Evolutionary conservation across 2,329 filamentous ascomycete genomes (phyloP).

Genomic region (Graphiopsis chlorocephala): DNA sequence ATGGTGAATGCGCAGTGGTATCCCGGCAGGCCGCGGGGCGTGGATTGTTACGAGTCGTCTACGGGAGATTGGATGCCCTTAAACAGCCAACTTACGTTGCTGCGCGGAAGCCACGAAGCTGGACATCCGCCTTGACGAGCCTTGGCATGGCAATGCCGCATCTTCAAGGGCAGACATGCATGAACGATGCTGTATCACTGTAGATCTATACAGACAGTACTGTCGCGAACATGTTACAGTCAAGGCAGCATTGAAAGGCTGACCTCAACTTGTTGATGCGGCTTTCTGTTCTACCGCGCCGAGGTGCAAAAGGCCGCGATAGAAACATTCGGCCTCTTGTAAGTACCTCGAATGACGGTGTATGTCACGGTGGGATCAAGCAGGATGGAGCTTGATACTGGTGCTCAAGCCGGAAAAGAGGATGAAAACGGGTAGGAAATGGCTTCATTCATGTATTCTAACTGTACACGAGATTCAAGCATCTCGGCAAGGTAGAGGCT

Average conservation of each 20-base stretch:
- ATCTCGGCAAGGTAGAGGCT: neutral
- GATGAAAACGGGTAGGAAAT: neutral
- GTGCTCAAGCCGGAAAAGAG: neutral
- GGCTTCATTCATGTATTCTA: slow-evolving; percentile 3
- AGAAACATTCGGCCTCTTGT: slow-evolving; percentile 22
- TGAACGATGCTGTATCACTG: neutral
- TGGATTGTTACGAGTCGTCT: slow-evolving; percentile 5
- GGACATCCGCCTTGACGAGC: neutral
- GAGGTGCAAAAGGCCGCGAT: slow-evolving; percentile 26
- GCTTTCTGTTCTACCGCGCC: slow-evolving; percentile 29
- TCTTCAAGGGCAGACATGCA: neutral
- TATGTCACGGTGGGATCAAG: neutral
- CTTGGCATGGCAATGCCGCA: neutral
- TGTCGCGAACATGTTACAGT: slow-evolving; percentile 31
- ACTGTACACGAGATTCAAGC: slow-evolving; percentile 1
- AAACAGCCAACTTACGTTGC: neutral
- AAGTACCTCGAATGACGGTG: slow-evolving; percentile 16
- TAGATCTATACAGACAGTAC: neutral
- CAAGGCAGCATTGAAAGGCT: slow-evolving; percentile 25
- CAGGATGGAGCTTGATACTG: neutral
- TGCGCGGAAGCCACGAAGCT: slow-evolving; percentile 2
- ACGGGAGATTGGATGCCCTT: slow-evolving; percentile 13
- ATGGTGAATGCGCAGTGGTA: neutral
- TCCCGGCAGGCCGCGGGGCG: slow-evolving; percentile 9
- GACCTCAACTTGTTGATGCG: slow-evolving; percentile 33